Percentiles rank a stretch among this genome's conserved stretches.
These are phyloP conservation scores for Diddensiella transvaalensis DNA, from an alignment of 805 yeast genomes.

Conservation along the genomic window DNA sequence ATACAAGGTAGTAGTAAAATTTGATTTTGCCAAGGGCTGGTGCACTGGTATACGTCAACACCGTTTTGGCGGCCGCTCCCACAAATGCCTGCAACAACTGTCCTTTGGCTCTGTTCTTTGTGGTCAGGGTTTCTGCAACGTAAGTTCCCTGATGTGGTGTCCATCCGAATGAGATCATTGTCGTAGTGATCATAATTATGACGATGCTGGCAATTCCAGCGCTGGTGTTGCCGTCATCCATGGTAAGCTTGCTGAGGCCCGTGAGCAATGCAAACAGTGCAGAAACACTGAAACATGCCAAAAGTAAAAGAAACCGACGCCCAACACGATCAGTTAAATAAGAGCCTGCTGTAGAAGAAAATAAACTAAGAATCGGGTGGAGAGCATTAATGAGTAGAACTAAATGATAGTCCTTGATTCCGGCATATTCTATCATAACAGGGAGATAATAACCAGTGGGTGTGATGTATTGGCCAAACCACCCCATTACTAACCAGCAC, in stretches of 20 bases:
- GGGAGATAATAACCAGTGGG: slow-evolving; percentile 16
- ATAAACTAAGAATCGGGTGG: slow-evolving; percentile 12
- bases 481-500: slow-evolving; percentile 1
- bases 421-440: slow-evolving; percentile 16
- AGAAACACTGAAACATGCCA: slow-evolving; percentile 20
- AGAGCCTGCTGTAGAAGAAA: slow-evolving; percentile 19
- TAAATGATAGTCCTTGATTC: slow-evolving; percentile 10
- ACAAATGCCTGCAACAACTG: neutral
- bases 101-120: slow-evolving; percentile 29
- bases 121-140: slow-evolving; percentile 28
- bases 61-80: neutral
- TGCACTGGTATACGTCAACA: neutral
- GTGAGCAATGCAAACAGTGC: slow-evolving; percentile 13
- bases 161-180: slow-evolving; percentile 26
- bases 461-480: slow-evolving; percentile 7
- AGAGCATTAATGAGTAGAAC: slow-evolving; percentile 14
- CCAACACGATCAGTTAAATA: slow-evolving; percentile 28
- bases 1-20: neutral
- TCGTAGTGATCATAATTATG: slow-evolving; percentile 12
- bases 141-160: slow-evolving; percentile 37
- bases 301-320: slow-evolving; percentile 28
- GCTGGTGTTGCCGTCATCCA: slow-evolving; percentile 8
- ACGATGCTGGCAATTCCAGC: slow-evolving; percentile 22
- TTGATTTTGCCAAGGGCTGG: neutral
- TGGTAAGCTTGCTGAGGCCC: neutral